phyloP scores from a whole-genome alignment of 2,329 filamentous ascomycete species.

The Fusarium azukiicola region DNA sequence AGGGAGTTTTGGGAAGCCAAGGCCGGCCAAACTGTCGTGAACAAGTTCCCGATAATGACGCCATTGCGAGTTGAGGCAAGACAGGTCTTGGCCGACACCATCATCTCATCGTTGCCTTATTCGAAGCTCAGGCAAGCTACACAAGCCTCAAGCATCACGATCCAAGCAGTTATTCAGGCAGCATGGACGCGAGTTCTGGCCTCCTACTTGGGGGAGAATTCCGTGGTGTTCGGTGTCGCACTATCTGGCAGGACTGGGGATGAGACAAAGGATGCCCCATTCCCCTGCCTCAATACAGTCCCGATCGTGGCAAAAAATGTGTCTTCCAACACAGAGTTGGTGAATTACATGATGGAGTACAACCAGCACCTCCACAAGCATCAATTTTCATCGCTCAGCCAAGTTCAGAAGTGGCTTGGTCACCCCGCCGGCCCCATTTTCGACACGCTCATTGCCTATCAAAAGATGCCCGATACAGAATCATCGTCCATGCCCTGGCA shows the following conservation, averaged over 20 bases:
- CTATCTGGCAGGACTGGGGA: constrained; percentile 87
- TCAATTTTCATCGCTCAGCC: constrained; percentile 85
- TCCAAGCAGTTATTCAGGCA: constrained; percentile 88
- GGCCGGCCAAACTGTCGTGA: constrained; percentile 76
- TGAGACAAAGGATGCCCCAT: constrained; percentile 78
- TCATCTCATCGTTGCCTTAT: constrained; percentile 63
- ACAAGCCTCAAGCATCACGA: constrained; percentile 79
- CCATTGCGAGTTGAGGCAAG: constrained; percentile 72
- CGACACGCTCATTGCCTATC: constrained; percentile 92
- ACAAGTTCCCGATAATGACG: constrained; percentile 88
- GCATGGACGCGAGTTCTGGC: constrained; percentile 89
- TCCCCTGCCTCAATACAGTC: constrained; percentile 92
- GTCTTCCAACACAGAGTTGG: constrained; percentile 75
- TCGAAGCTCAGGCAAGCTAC: constrained; percentile 77
- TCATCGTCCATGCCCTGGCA: constrained; percentile 73
- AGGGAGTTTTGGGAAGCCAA: constrained; percentile 82
- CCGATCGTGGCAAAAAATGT: constrained; percentile 83
- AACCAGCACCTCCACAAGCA: constrained; percentile 84
- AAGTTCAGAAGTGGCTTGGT: constrained; percentile 87
- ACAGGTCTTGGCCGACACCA: constrained; percentile 59
- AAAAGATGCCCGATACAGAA: constrained; percentile 73
- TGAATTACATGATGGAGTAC: constrained; percentile 82
- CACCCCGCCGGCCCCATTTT: constrained; percentile 85
- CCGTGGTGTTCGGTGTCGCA: constrained; percentile 89
- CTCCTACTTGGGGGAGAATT: constrained; percentile 87